Percentiles rank a stretch among this genome's conserved stretches.
phyloP scores from a whole-genome alignment of 108 stramenopile species.

The Nitzschia palea region DNA sequence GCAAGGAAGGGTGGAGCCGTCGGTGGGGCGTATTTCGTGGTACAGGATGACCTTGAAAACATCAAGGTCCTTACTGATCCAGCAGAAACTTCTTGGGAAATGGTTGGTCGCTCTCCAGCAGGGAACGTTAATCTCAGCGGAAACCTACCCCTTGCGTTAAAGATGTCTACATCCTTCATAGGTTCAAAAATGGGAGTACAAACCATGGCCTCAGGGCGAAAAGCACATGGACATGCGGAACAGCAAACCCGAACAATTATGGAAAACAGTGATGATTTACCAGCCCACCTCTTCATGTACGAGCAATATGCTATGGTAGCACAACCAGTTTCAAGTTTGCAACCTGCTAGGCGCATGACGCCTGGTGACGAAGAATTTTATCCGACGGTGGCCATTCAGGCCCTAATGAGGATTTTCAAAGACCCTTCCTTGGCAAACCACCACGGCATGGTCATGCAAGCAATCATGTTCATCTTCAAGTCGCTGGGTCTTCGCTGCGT shows the following conservation, averaged over 20 bases:
- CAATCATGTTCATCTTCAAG: conserved; percentile 93
- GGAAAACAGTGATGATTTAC: conserved; percentile 65
- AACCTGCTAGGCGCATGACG: conserved; percentile 61
- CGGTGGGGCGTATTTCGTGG: conserved; percentile 79
- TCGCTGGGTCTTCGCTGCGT: conserved; percentile 87
- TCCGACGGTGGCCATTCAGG: conserved; percentile 91
- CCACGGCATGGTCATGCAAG: conserved; percentile 92
- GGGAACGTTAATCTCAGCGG: neutral
- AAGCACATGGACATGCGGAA: conserved; percentile 1
- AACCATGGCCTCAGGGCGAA: neutral
- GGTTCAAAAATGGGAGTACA: neutral
- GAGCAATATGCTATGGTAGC: conserved; percentile 89
- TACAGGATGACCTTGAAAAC: conserved; percentile 20
- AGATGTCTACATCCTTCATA: conserved; percentile 9
- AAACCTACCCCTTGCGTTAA: neutral
- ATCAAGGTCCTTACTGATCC: conserved; percentile 1
- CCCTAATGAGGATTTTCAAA: conserved; percentile 86
- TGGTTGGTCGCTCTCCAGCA: conserved; percentile 2
- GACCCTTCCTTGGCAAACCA: conserved; percentile 88
- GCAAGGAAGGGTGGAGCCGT: conserved; percentile 79
- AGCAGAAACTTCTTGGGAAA: conserved; percentile 2
- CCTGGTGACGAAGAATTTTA: conserved; percentile 88
- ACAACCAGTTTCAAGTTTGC: conserved; percentile 72
- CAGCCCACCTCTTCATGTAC: conserved; percentile 88
- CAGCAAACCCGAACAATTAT: conserved; percentile 2